Percentiles rank a stretch among this genome's conserved stretches.
Evolutionary conservation across 768 basidiomycete species (phyloP).

Genomic region (Cyathus striatus): DNA sequence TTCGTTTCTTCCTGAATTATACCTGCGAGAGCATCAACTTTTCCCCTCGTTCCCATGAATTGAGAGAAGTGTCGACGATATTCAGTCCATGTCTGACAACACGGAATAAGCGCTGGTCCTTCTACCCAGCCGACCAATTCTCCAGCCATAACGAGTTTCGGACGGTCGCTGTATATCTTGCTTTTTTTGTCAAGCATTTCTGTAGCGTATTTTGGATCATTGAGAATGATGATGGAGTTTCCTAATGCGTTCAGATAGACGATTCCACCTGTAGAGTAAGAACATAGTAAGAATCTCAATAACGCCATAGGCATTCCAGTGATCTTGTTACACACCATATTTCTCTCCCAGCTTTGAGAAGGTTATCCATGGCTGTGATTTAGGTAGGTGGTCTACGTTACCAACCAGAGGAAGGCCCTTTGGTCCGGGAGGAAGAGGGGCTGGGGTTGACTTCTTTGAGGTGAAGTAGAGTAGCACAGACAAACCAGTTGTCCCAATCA

Average conservation of each 20-base stretch:
- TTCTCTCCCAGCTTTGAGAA: constrained; percentile 5
- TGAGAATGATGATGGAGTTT: constrained; percentile 20
- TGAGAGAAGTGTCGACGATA: constrained; percentile 13
- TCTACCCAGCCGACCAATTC: constrained; percentile 14
- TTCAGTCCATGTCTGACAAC: constrained; percentile 10
- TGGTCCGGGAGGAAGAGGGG: constrained; percentile 17
- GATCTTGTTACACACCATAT: background rate
- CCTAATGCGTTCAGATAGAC: constrained; percentile 20
- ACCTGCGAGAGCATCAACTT: constrained; percentile 9
- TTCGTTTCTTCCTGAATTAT: constrained; percentile 8
- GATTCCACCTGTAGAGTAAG: constrained; percentile 32
- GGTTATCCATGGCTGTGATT: constrained; percentile 7
- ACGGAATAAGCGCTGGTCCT: constrained; percentile 10
- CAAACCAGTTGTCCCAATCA: no score
- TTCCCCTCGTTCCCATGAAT: constrained; percentile 13
- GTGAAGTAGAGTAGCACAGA: no score
- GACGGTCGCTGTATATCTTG: constrained; percentile 12
- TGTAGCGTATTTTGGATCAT: constrained; percentile 15
- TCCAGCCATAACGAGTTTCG: constrained; percentile 24
- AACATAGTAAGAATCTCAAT: no score
- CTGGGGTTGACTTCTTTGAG: no score
- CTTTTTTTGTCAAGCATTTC: constrained; percentile 22
- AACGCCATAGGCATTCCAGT: no score
- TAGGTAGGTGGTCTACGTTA: constrained; percentile 18
- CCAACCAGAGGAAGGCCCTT: constrained; percentile 19